Conservation (phyloP, 805 yeast species). For the Ogataea wickerhamii region DNA sequence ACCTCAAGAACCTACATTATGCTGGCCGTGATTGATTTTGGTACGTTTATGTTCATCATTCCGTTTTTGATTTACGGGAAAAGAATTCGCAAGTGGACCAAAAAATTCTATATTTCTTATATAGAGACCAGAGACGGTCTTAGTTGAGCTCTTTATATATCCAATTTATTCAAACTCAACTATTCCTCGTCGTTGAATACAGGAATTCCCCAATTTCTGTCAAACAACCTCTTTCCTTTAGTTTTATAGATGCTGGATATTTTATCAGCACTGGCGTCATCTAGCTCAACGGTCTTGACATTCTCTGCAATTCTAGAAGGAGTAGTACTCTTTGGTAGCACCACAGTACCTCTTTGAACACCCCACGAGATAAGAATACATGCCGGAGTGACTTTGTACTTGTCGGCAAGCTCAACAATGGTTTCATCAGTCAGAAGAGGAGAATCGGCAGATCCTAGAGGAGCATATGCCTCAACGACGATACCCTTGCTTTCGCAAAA, state of each 20-base stretch:
- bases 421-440: constrained; percentile 47
- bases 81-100: constrained; percentile 50
- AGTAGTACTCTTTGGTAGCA: constrained; percentile 48
- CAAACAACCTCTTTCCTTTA: constrained; percentile 14
- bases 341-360: constrained; percentile 50
- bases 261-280: constrained; percentile 32
- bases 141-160: constrained; percentile 1
- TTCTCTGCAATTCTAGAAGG: constrained; percentile 41
- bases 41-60: constrained; percentile 46
- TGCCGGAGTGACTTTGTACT: constrained; percentile 43
- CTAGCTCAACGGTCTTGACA: constrained; percentile 33
- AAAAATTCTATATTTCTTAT: constrained; percentile 49
- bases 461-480: constrained; percentile 70
- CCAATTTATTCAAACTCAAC: background rate
- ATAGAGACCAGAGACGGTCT: constrained; percentile 50
- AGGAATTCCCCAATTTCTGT: constrained; percentile 20
- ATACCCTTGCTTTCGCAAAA: constrained; percentile 52
- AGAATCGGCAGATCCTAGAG: constrained; percentile 61
- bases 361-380: constrained; percentile 58
- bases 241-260: constrained; percentile 8
- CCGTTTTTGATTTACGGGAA: constrained; percentile 37
- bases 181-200: constrained; percentile 18
- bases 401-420: constrained; percentile 42
- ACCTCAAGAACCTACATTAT: constrained; percentile 57
- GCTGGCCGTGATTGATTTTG: constrained; percentile 56